Evolutionary conservation across 495 filamentous ascomycete genomes (phyloP).

Genomic region (Endocarpon pusillum): DNA sequence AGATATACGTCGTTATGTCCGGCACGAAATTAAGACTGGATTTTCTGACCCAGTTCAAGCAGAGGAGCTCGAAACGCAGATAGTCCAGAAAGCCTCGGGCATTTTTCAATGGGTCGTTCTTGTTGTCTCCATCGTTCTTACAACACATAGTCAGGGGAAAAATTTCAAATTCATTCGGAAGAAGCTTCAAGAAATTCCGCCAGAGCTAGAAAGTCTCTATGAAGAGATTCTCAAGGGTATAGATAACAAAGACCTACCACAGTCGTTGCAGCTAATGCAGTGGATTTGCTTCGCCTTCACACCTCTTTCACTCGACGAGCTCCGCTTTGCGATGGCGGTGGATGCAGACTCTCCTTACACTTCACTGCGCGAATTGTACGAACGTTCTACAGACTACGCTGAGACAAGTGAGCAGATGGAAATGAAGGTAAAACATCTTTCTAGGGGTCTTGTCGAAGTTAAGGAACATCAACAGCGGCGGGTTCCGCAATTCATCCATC

Average conservation of each 20-base stretch:
- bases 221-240: slow-evolving; percentile 11
- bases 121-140: slow-evolving; percentile 10
- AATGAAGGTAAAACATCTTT: slow-evolving; percentile 15
- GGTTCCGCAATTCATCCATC: slow-evolving; percentile 36
- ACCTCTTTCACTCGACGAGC: slow-evolving; percentile 14
- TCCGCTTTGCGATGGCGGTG: slow-evolving; percentile 17
- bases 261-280: slow-evolving; percentile 13
- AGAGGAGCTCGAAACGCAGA: slow-evolving; percentile 5
- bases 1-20: slow-evolving; percentile 18
- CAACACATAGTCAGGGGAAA: slow-evolving; percentile 7
- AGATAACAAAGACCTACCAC: slow-evolving; percentile 4
- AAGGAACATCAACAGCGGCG: not conserved
- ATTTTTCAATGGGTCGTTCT: slow-evolving; percentile 21
- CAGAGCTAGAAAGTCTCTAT: slow-evolving; percentile 15
- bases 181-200: slow-evolving; percentile 8
- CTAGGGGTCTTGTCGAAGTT: slow-evolving; percentile 23
- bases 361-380: not conserved
- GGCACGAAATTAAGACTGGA: slow-evolving; percentile 3
- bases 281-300: slow-evolving; percentile 18
- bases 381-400: not conserved
- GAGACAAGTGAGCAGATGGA: slow-evolving; percentile 4
- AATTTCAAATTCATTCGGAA: slow-evolving; percentile 6
- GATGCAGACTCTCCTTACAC: slow-evolving; percentile 4
- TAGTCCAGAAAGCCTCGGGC: slow-evolving; percentile 13
- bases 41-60: too few species aligned